Percentiles rank a stretch among this genome's conserved stretches.
Evolutionary conservation across 2,329 filamentous ascomycete species (phyloP).

Genomic region (Neonectria coccinea): DNA sequence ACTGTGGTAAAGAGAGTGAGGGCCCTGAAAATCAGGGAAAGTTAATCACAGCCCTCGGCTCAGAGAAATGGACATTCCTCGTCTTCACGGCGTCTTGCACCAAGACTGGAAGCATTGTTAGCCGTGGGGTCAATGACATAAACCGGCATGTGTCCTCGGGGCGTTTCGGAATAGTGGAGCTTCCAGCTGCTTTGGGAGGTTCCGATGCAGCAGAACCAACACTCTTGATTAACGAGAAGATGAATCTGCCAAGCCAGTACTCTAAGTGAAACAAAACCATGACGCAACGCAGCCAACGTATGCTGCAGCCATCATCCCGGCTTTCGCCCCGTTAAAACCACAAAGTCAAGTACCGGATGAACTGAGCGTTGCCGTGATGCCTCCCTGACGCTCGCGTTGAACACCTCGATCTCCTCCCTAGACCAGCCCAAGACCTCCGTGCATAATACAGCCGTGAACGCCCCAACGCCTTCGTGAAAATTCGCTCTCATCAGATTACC

Average conservation of each 20-base stretch:
- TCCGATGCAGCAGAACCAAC: neutral
- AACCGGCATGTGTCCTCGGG: constrained; percentile 42
- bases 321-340: constrained; percentile 48
- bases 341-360: constrained; percentile 49
- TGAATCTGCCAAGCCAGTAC: neutral
- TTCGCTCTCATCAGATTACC: constrained; percentile 51
- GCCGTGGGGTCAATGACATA: constrained; percentile 35
- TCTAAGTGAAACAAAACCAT: neutral
- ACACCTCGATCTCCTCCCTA: constrained; percentile 58
- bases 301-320: constrained; percentile 12
- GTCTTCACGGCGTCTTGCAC: constrained; percentile 39
- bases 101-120: constrained; percentile 23
- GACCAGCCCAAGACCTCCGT: constrained; percentile 54
- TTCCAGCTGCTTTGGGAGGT: no score
- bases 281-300: neutral
- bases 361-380: constrained; percentile 42
- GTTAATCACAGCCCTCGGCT: no score
- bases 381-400: constrained; percentile 41
- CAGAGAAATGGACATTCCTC: neutral
- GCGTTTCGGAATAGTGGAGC: no score
- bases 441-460: constrained; percentile 53
- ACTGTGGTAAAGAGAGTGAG: neutral
- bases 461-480: constrained; percentile 52
- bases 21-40: neutral
- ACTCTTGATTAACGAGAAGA: neutral